phyloP scores from a whole-genome alignment of 2,329 filamentous ascomycete genomes.

The Pseudogymnoascus sp. region DNA sequence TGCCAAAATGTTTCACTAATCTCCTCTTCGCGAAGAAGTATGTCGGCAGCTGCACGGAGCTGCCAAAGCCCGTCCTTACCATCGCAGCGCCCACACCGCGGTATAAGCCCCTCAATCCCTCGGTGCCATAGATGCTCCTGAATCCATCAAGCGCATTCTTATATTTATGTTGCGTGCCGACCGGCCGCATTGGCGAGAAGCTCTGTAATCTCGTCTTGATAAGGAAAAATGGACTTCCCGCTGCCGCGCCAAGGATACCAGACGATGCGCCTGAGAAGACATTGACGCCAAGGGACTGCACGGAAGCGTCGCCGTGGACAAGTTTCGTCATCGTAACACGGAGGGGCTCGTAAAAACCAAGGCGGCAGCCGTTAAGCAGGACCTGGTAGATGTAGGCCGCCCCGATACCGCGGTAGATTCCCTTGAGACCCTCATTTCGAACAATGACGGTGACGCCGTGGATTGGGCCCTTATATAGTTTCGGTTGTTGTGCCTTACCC shows the following conservation, averaged over 20 bases:
- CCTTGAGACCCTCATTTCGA: slow-evolving; percentile 77
- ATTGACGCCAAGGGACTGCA: slow-evolving; percentile 83
- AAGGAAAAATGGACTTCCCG: slow-evolving; percentile 92
- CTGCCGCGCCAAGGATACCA: slow-evolving; percentile 84
- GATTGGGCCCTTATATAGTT: slow-evolving; percentile 82
- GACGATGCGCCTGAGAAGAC: slow-evolving; percentile 86
- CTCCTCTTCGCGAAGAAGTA: slow-evolving; percentile 96
- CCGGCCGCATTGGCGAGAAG: slow-evolving; percentile 82
- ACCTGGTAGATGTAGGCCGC: slow-evolving; percentile 96
- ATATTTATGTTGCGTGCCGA: slow-evolving; percentile 95
- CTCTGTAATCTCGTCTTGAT: slow-evolving; percentile 95
- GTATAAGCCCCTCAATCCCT: slow-evolving; percentile 78
- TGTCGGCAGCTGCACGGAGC: slow-evolving; percentile 90
- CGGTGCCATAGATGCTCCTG: slow-evolving; percentile 64
- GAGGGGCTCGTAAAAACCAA: slow-evolving; percentile 96
- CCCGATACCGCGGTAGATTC: slow-evolving; percentile 80
- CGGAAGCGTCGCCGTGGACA: slow-evolving; percentile 61
- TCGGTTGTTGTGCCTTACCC: slow-evolving; percentile 71
- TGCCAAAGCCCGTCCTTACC: slow-evolving; percentile 92
- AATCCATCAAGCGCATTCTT: slow-evolving; percentile 77
- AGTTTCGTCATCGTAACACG: slow-evolving; percentile 61
- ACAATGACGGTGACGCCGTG: slow-evolving; percentile 88
- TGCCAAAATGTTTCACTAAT: slow-evolving; percentile 70
- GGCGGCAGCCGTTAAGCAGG: slow-evolving; percentile 87
- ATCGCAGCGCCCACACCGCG: slow-evolving; percentile 87